These are phyloP conservation scores for Reticulascus tulasneorum DNA, from an alignment of 2,329 filamentous ascomycete species.

Conservation along the genomic window DNA sequence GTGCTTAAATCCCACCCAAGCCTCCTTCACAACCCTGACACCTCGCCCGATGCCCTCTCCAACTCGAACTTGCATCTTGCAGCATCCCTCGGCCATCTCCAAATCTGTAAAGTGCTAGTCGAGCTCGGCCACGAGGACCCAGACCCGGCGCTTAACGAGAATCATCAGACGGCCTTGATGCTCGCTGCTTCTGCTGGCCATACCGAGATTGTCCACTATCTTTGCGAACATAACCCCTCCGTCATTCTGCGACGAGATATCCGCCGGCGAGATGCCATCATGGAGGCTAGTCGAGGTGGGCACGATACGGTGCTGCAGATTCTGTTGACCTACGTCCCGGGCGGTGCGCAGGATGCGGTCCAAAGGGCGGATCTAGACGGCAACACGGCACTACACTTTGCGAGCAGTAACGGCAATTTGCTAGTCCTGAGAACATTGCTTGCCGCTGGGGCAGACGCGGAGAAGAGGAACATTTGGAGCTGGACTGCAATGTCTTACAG, in stretches of 20 bases:
- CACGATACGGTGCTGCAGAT: slow-evolving; percentile 64
- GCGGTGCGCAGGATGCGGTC: slow-evolving; percentile 50
- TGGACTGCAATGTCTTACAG: slow-evolving; percentile 85
- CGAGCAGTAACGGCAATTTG: slow-evolving; percentile 75
- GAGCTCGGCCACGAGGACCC: slow-evolving; percentile 70
- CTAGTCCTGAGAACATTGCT: slow-evolving; percentile 73
- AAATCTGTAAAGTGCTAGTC: slow-evolving; percentile 68
- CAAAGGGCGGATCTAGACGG: slow-evolving; percentile 63
- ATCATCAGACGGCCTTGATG: slow-evolving; percentile 78
- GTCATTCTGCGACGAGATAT: slow-evolving; percentile 64
- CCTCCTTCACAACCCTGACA: slow-evolving; percentile 76
- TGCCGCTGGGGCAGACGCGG: slow-evolving; percentile 71
- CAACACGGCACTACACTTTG: slow-evolving; percentile 87
- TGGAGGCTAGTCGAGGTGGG: slow-evolving; percentile 58
- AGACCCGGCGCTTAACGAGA: slow-evolving; percentile 72
- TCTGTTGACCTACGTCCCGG: slow-evolving; percentile 56
- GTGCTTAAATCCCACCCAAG: slow-evolving; percentile 70
- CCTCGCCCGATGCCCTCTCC: slow-evolving; percentile 60
- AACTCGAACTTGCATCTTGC: slow-evolving; percentile 84
- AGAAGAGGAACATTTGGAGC: slow-evolving; percentile 68
- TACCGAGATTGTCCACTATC: slow-evolving; percentile 67
- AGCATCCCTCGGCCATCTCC: slow-evolving; percentile 64
- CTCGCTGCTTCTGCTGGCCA: slow-evolving; percentile 67
- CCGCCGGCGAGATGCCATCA: slow-evolving; percentile 67
- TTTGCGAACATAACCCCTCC: slow-evolving; percentile 60